phyloP scores from a whole-genome alignment of 345 rosid genomes.

The Streptanthus diversifolius region DNA sequence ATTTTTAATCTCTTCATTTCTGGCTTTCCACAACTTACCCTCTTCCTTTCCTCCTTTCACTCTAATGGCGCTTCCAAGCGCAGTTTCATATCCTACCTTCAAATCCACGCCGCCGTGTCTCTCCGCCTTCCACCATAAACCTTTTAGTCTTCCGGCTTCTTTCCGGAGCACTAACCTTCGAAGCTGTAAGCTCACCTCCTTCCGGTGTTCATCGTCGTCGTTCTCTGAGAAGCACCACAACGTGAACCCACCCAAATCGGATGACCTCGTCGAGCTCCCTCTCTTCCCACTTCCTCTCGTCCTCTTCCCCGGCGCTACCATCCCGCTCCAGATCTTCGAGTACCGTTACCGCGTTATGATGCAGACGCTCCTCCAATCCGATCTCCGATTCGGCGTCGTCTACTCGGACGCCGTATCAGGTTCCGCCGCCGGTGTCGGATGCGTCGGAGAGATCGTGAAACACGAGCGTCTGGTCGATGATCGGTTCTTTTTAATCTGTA shows the following conservation, averaged over 20 bases:
- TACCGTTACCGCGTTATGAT: constrained; percentile 97
- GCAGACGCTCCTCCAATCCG: constrained; percentile 93
- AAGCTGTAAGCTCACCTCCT: constrained; percentile 22
- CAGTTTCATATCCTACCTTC: constrained; percentile 39
- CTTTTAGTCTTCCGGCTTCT: neutral
- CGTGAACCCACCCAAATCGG: constrained; percentile 45
- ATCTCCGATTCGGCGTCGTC: constrained; percentile 89
- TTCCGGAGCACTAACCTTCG: constrained; percentile 7
- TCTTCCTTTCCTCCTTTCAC: neutral
- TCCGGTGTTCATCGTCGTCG: constrained; percentile 33
- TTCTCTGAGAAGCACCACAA: constrained; percentile 33
- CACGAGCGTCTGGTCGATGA: constrained; percentile 93
- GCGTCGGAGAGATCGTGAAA: constrained; percentile 87
- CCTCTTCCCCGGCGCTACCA: constrained; percentile 89
- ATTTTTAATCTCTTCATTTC: constrained; percentile 4
- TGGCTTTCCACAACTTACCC: neutral
- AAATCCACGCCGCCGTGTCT: constrained; percentile 20
- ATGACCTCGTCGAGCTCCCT: constrained; percentile 77
- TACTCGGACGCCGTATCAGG: constrained; percentile 76
- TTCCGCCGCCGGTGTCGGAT: constrained; percentile 68
- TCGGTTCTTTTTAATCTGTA: constrained; percentile 85
- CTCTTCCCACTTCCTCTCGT: constrained; percentile 90
- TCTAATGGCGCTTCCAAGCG: constrained; percentile 69
- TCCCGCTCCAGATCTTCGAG: constrained; percentile 97
- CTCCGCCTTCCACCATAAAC: constrained; percentile 25